These are phyloP conservation scores for Cyberlindnera maritima DNA, from an alignment of 805 yeast genomes.

Conservation along the genomic window DNA sequence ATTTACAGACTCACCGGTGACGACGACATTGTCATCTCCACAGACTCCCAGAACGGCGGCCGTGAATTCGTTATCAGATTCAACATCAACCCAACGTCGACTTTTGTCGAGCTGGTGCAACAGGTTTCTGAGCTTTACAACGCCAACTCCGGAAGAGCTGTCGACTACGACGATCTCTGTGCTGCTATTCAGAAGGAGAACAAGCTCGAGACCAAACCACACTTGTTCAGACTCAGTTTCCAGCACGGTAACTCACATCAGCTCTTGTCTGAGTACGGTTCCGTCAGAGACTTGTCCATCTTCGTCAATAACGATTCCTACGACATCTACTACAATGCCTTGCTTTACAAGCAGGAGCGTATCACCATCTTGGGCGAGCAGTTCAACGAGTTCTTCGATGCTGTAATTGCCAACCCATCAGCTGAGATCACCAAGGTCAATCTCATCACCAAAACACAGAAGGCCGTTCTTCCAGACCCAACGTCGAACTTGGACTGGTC, in stretches of 20 bases:
- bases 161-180: conserved; percentile 57
- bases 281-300: conserved; percentile 63
- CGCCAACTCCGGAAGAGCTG: conserved; percentile 29
- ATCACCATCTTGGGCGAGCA: conserved; percentile 72
- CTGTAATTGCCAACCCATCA: conserved; percentile 36
- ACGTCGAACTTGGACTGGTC: conserved; percentile 85
- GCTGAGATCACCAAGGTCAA: conserved; percentile 55
- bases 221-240: conserved; percentile 55
- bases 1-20: conserved; percentile 86
- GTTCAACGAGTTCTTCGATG: conserved; percentile 49
- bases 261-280: conserved; percentile 38
- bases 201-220: conserved; percentile 56
- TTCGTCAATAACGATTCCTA: conserved; percentile 39
- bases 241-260: conserved; percentile 39
- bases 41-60: conserved; percentile 41
- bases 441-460: conserved; percentile 68
- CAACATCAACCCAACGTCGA: conserved; percentile 48
- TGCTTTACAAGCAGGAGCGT: conserved; percentile 70
- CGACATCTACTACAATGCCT: conserved; percentile 65
- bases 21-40: conserved; percentile 88
- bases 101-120: conserved; percentile 52
- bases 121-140: conserved; percentile 43
- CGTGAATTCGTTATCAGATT: conserved; percentile 63
- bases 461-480: conserved; percentile 75
- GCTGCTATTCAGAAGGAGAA: conserved; percentile 46